phyloP scores from a whole-genome alignment of 2,329 filamentous ascomycete species.

The Penicillium sp. region DNA sequence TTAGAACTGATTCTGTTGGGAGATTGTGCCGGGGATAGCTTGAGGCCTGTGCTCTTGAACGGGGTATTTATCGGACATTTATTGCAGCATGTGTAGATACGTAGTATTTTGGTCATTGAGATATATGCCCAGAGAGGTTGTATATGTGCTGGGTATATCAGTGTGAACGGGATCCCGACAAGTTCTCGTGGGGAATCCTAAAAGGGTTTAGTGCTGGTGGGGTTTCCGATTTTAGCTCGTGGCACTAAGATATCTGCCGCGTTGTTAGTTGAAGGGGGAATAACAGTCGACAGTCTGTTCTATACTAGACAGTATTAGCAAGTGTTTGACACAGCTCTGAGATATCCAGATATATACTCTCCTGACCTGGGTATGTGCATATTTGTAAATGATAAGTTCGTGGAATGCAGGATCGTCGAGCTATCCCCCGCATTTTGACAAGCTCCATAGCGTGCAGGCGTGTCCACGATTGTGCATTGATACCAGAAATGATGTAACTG shows the following conservation, averaged over 20 bases:
- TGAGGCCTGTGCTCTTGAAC: neutral
- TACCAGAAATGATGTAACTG: constrained; percentile 5
- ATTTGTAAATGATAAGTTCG: neutral
- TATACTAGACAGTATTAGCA: neutral
- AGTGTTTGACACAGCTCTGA: neutral
- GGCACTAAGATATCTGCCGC: constrained; percentile 10
- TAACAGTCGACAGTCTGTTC: neutral
- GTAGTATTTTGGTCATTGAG: neutral
- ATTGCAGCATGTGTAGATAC: neutral
- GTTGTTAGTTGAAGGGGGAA: neutral
- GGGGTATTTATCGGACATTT: neutral
- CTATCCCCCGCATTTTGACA: constrained; percentile 12
- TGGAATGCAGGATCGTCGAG: neutral
- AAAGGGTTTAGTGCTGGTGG: constrained; percentile 14
- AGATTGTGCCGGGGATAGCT: neutral
- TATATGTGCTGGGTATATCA: neutral
- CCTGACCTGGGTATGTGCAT: neutral
- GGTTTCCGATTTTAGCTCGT: constrained; percentile 23
- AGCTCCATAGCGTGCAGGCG: constrained; percentile 5
- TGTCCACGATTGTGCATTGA: constrained; percentile 1
- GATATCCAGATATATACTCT: neutral
- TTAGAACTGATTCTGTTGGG: neutral
- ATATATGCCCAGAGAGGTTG: neutral
- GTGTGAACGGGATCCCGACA: constrained; percentile 9
- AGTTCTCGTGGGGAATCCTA: constrained; percentile 15